Base-by-base conservation (phyloP, 2,329 filamentous ascomycete genomes). In the Thelonectria rubi region DNA sequence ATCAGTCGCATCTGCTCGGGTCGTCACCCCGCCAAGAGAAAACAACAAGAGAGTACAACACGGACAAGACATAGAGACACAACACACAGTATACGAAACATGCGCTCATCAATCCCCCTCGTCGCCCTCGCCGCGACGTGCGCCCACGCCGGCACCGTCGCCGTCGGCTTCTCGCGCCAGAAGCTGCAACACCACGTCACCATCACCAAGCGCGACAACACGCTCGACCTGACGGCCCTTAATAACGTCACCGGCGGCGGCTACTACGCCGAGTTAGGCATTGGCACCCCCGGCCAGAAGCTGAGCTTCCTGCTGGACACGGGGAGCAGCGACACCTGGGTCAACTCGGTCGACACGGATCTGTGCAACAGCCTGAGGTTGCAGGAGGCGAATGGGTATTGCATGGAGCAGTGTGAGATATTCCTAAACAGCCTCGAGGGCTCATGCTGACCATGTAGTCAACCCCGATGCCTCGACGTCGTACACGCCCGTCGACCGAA, bases 261-360 rank as follows among this genome's bases (percentile, higher is more conserved):
- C 14, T 88, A 88, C 76, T 86, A 82, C 70, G 81, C 83, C 42
- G 79, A 85, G 52, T 80, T 89, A 43, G 76, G 77, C n/a, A 74
- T 89, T 43, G 87, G 87, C 51, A 87, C 86, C 0, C 87, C 87
- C 1, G 76, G 79, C 0, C 87, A 89, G 73, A 73, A 75, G 3
- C 73, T 88, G 51, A 79, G 75, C 55, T 78, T 89, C 67, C 78
- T 85, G 55, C 80, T 89, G 64, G 87, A 89, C 73, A 89, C 87
- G 2, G 87, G 87, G 26, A 88, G 84, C 72, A 87, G 84, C 65
- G 87, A 89, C 70, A 82, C 86, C 4, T 89, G 87, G 86, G 77
- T 88, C 43, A 76, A 84, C 63, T 86, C 88, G 5, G 80, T 82
- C 14, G 77, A 78, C 52, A 92, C 91, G 1, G 67, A 74, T 3